Conservation (phyloP, 306 rosid species). For the Begonia peltatifolia region DNA sequence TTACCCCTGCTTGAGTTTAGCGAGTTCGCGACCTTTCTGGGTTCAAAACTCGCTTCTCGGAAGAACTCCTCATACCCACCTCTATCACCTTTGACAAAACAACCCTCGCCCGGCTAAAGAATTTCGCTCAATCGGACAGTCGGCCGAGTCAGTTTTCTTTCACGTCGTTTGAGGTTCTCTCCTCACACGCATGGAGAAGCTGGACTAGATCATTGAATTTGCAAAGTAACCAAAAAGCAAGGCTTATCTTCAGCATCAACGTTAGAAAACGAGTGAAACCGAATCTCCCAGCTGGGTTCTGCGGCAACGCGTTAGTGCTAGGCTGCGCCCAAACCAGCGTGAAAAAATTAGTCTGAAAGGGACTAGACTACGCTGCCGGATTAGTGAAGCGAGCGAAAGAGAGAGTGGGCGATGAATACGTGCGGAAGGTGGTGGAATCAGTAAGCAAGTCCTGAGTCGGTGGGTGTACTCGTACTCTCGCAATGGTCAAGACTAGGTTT, state of each 20-base stretch:
- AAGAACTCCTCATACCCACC: slow-evolving; percentile 39
- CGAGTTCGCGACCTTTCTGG: slow-evolving; percentile 53
- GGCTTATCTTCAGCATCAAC: slow-evolving; percentile 63
- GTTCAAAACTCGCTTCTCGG: slow-evolving; percentile 39
- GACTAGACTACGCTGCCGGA: slow-evolving; percentile 32
- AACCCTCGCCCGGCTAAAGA: slow-evolving; percentile 24
- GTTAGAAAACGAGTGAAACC: slow-evolving; percentile 57
- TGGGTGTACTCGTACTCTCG: slow-evolving; percentile 64
- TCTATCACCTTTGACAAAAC: slow-evolving; percentile 26
- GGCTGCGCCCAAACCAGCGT: slow-evolving; percentile 56
- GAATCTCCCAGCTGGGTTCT: slow-evolving; percentile 54
- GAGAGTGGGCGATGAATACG: slow-evolving; percentile 49
- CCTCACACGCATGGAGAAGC: slow-evolving; percentile 82
- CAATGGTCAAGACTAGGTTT: slow-evolving; percentile 88
- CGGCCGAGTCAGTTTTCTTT: slow-evolving; percentile 6
- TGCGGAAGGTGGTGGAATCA: slow-evolving; percentile 38
- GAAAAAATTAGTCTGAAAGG: slow-evolving; percentile 39
- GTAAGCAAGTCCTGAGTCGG: slow-evolving; percentile 68
- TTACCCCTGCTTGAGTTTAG: slow-evolving; percentile 30
- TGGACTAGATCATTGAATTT: slow-evolving; percentile 67
- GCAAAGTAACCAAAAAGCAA: slow-evolving; percentile 41
- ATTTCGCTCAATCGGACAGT: slow-evolving; percentile 18
- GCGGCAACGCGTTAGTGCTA: slow-evolving; percentile 75
- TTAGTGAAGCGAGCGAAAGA: slow-evolving; percentile 57
- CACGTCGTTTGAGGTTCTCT: slow-evolving; percentile 70